phyloP scores from a whole-genome alignment of 1,139 yeast species.

The Pichia sp. region DNA sequence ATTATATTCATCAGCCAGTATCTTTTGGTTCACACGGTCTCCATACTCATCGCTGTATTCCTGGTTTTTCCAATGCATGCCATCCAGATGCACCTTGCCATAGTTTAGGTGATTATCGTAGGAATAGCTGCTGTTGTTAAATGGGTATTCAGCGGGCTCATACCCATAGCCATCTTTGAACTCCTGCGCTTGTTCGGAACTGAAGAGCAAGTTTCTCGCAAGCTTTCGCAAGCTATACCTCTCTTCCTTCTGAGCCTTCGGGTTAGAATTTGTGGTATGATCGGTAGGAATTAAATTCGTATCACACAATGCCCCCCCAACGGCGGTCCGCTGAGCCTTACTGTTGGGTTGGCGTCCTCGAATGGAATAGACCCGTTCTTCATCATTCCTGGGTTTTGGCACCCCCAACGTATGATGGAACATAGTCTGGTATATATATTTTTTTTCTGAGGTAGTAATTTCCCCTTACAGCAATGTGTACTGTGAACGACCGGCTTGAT shows the following conservation, averaged over 20 bases:
- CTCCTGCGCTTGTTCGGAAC: conserved; percentile 5
- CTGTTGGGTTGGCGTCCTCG: not conserved
- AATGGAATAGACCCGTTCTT: not conserved
- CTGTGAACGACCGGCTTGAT: not conserved
- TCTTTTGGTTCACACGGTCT: not conserved
- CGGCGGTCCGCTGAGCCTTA: not conserved
- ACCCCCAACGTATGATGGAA: not conserved
- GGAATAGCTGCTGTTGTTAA: not conserved
- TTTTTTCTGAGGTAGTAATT: not conserved
- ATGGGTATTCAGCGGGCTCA: not conserved
- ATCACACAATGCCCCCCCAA: conserved; percentile 5
- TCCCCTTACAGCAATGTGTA: not conserved
- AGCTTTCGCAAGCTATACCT: conserved; percentile 26
- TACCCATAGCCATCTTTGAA: not conserved
- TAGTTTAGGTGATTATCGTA: not conserved
- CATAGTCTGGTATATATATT: not conserved
- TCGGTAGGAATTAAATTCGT: not conserved
- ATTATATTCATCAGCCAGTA: not conserved
- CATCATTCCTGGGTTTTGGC: not conserved
- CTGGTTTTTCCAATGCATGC: not conserved
- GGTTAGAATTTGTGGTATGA: not conserved
- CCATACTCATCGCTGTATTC: not conserved
- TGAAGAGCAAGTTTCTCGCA: conserved; percentile 26
- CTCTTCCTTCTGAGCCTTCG: conserved; percentile 20
- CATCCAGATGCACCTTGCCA: not conserved